Base-by-base conservation (phyloP, 2,329 filamentous ascomycete species). In the Fusarium sp. region DNA sequence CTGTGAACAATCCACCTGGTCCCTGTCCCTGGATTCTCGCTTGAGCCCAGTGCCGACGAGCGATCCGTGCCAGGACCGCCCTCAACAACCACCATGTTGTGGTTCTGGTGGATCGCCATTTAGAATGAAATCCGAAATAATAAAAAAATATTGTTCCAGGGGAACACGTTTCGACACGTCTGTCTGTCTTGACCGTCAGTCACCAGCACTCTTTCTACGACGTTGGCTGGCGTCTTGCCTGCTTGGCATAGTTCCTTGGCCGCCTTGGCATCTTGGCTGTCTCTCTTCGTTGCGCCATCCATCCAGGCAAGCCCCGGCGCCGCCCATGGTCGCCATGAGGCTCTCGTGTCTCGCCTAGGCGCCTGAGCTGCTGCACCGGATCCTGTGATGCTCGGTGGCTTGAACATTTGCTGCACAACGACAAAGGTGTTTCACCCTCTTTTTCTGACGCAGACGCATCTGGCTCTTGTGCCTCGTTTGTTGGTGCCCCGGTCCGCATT, bases 61-160 rank as follows among this genome's bases (percentile, higher is more conserved):
- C 75, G 75, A 75, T 70, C 75, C 74, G 72, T 78, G 74, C 67
- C 57, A 46, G 64, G 66, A 58, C 60, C 62, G 64, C 67, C 73
- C 63, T 67, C 71, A 76, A 74, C 75, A 76, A 76, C 65, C 58
- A 68, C 66, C 58, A 74, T 64, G 57, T 64, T 67, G 67, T 68
- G 64, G 69, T 57, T 66, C 36, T 33, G 61, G 75, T 77, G 75
- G 75, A 77, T 75, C 75, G 62, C 66, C 66, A 77, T 72, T 72
- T 73, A 58, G 31, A 70, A 36, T 59, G 66, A 56, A 72, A 69
- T 46, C 66, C 70, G 61, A 72, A 67, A 77, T 66, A 58, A 27
- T 4, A 24, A 24, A 24, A 24, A 24, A 46, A 73, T 75, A 55
- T 69, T 72, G 67, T 67, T 73, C 72, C 75, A 68, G 70, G 70